Percentiles rank a stretch among this genome's conserved stretches.
phyloP scores from a whole-genome alignment of 306 rosid genomes.

The Dryas alaskensis region DNA sequence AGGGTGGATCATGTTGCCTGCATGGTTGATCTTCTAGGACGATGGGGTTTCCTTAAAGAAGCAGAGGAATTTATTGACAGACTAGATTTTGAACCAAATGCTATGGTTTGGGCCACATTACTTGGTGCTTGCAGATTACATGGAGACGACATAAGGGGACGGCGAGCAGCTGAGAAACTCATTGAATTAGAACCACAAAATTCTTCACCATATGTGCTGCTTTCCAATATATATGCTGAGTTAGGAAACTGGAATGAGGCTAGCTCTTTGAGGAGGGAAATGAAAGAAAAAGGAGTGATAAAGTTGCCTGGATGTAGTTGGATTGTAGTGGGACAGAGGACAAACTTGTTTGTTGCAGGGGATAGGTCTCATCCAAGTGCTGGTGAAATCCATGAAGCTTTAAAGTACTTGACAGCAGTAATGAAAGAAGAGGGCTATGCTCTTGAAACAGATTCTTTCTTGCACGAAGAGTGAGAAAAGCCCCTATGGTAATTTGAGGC shows the following conservation, averaged over 20 bases:
- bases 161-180: conserved; percentile 60
- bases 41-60: conserved; percentile 80
- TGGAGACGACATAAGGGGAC: conserved; percentile 74
- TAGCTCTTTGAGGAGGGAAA: conserved; percentile 53
- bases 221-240: conserved; percentile 63
- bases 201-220: conserved; percentile 68
- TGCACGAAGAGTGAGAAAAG: conserved; percentile 15
- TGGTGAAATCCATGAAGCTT: conserved; percentile 41
- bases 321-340: conserved; percentile 56
- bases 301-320: conserved; percentile 76
- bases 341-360: conserved; percentile 49
- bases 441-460: conserved; percentile 14
- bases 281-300: conserved; percentile 61
- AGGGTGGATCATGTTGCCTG: conserved; percentile 66
- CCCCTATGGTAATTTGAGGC: neutral
- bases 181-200: conserved; percentile 55
- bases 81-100: neutral
- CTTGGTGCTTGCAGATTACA: conserved; percentile 80
- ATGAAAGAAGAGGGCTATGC: conserved; percentile 41
- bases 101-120: conserved; percentile 56
- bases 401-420: conserved; percentile 42
- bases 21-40: conserved; percentile 74
- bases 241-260: conserved; percentile 73
- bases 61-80: conserved; percentile 45
- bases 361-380: conserved; percentile 46